A percentile compares a stretch with the other conserved stretches of the same genome.
These are phyloP conservation scores for Aspergillus nomiae DNA, from an alignment of 2,329 filamentous ascomycete genomes.

Conservation along the genomic window DNA sequence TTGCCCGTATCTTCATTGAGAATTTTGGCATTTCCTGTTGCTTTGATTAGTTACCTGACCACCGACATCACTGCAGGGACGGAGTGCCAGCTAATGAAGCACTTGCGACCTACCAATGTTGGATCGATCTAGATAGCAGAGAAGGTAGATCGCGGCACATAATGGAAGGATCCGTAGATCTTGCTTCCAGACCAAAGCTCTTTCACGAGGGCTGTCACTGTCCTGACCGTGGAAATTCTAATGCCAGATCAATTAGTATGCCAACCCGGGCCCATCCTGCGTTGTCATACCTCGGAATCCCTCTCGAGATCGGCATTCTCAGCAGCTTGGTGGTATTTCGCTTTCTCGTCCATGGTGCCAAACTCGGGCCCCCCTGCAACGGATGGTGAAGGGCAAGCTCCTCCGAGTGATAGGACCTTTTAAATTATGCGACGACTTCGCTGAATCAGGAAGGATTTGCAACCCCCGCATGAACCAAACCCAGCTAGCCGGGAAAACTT, in stretches of 20 bases:
- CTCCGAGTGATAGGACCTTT: background rate
- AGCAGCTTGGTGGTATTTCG: slow-evolving; percentile 18
- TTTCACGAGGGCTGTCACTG: slow-evolving; percentile 23
- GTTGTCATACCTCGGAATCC: slow-evolving; percentile 13
- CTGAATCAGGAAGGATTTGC: slow-evolving; percentile 2
- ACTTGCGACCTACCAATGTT: slow-evolving; percentile 59
- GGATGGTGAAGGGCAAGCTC: background rate
- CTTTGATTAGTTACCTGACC: background rate
- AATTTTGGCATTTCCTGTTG: slow-evolving; percentile 61
- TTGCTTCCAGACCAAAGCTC: slow-evolving; percentile 56
- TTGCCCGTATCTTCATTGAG: slow-evolving; percentile 62
- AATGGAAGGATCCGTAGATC: slow-evolving; percentile 66
- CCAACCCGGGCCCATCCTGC: slow-evolving; percentile 4
- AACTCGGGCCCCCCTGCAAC: background rate
- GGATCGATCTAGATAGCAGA: slow-evolving; percentile 68
- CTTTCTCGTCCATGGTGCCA: slow-evolving; percentile 22
- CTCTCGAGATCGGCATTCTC: slow-evolving; percentile 10
- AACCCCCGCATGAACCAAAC: slow-evolving; percentile 11
- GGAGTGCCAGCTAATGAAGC: background rate
- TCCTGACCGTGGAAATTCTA: background rate
- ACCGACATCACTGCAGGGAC: background rate
- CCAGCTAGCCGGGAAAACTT: slow-evolving; percentile 1
- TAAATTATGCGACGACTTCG: background rate
- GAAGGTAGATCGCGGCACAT: slow-evolving; percentile 65
- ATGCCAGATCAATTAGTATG: slow-evolving; percentile 3